Conservation (phyloP, 495 filamentous ascomycete genomes). For the Lepraria neglecta region DNA sequence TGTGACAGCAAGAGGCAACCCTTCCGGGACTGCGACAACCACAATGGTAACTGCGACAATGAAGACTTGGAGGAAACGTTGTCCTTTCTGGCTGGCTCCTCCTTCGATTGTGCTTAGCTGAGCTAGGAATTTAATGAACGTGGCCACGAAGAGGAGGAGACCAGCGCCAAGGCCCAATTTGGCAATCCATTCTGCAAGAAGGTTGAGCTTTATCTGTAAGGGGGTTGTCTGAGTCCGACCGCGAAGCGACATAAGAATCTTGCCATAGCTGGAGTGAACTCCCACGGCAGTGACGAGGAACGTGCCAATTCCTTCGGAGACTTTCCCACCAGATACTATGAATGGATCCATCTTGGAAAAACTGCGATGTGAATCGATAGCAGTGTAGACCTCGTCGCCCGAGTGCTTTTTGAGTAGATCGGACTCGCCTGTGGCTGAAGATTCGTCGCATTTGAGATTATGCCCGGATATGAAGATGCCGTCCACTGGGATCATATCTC, state of each 20-base stretch:
- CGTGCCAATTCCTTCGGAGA: constrained; percentile 83
- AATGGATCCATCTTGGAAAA: constrained; percentile 88
- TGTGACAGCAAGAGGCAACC: constrained; percentile 86
- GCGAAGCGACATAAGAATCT: constrained; percentile 87
- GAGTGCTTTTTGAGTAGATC: constrained; percentile 68
- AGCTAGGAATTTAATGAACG: constrained; percentile 84
- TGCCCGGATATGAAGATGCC: constrained; percentile 69
- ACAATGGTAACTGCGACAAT: constrained; percentile 94
- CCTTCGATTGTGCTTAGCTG: constrained; percentile 46
- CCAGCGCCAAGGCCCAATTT: constrained; percentile 83
- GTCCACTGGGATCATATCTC: constrained; percentile 79
- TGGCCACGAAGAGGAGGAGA: constrained; percentile 78
- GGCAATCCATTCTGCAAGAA: constrained; percentile 86
- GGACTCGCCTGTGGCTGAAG: constrained; percentile 78
- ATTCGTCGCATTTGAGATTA: constrained; percentile 75
- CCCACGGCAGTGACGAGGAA: constrained; percentile 85
- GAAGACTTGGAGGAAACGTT: constrained; percentile 84
- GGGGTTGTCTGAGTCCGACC: constrained; percentile 89
- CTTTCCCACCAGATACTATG: constrained; percentile 85
- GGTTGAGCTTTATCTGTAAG: constrained; percentile 87
- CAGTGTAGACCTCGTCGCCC: constrained; percentile 70
- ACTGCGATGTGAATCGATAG: constrained; percentile 68
- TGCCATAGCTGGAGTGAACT: constrained; percentile 81
- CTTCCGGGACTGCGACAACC: constrained; percentile 92
- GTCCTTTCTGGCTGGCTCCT: constrained; percentile 68